phyloP scores from a whole-genome alignment of 768 basidiomycete species.

The Fomitopsis serialis region DNA sequence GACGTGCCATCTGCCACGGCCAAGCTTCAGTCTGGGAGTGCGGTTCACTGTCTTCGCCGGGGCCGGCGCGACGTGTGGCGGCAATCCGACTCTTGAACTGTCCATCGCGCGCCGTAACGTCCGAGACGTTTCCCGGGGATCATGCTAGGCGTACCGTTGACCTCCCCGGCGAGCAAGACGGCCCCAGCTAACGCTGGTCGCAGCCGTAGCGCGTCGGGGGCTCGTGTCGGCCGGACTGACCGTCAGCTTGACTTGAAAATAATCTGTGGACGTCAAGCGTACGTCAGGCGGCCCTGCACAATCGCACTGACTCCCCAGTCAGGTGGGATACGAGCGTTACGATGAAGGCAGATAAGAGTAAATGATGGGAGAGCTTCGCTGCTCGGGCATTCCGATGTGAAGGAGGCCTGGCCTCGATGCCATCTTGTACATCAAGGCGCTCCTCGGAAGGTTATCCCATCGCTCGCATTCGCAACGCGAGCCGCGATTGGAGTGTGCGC shows the following conservation, averaged over 20 bases:
- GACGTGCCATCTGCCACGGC: too few species aligned
- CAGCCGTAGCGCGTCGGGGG: not conserved
- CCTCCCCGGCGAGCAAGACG: too few species aligned
- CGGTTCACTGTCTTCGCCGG: not conserved
- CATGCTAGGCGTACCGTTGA: too few species aligned
- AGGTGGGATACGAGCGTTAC: constrained; percentile 7
- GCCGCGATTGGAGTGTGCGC: not conserved
- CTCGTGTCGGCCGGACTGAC: not conserved
- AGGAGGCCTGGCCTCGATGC: constrained; percentile 11
- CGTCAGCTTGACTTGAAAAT: not conserved
- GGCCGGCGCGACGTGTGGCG: not conserved
- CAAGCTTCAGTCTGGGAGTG: too few species aligned
- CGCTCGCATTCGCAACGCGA: constrained; percentile 10
- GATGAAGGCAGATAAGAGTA: constrained; percentile 17
- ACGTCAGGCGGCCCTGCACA: constrained; percentile 12
- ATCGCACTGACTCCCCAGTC: constrained; percentile 1
- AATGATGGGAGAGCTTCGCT: constrained; percentile 13
- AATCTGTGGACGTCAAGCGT: constrained; percentile 12
- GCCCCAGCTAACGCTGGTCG: too few species aligned
- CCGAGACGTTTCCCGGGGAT: not conserved
- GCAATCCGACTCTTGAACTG: not conserved
- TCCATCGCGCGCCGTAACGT: not conserved
- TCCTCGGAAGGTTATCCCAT: constrained; percentile 7
- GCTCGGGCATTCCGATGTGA: constrained; percentile 8
- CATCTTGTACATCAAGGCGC: constrained; percentile 10